These are phyloP conservation scores for Neocatenulostroma microsporum DNA, from an alignment of 2,329 filamentous ascomycete genomes.

Conservation along the genomic window DNA sequence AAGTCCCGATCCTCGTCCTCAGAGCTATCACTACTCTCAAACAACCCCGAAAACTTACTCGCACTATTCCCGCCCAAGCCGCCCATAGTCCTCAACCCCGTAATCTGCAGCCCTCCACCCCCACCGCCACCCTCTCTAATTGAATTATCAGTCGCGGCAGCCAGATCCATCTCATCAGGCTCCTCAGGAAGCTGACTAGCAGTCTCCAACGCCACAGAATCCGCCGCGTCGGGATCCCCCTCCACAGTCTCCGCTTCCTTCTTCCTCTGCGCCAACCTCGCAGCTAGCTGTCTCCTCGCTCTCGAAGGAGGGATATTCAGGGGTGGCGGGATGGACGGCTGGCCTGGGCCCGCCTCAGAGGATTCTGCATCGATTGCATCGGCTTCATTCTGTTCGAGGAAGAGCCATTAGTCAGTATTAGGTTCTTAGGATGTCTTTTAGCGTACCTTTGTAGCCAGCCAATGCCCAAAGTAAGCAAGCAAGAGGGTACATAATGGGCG, in stretches of 20 bases:
- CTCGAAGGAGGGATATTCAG: constrained; percentile 80
- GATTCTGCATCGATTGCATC: constrained; percentile 5
- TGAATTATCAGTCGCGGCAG: constrained; percentile 1
- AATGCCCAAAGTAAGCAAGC: neutral
- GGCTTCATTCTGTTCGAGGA: constrained; percentile 4
- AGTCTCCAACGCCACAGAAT: constrained; percentile 23
- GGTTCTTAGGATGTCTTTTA: constrained; percentile 1
- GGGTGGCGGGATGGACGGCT: constrained; percentile 58
- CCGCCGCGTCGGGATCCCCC: constrained; percentile 26
- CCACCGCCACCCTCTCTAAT: constrained; percentile 6
- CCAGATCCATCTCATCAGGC: constrained; percentile 16
- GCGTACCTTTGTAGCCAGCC: constrained; percentile 8
- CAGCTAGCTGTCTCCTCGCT: constrained; percentile 83
- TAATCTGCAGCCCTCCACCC: constrained; percentile 15
- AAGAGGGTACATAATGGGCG: no score
- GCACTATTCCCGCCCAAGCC: constrained; percentile 11
- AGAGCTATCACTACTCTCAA: constrained; percentile 22
- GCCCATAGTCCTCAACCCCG: constrained; percentile 16
- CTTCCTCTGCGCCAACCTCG: constrained; percentile 57
- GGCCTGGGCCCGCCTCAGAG: neutral
- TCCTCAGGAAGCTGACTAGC: constrained; percentile 26
- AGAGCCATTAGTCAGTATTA: constrained; percentile 11
- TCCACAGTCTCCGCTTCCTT: constrained; percentile 21
- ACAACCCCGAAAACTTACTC: constrained; percentile 21
- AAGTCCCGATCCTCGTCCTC: constrained; percentile 40